These are phyloP conservation scores for Penicillium frequentans DNA, from an alignment of 2,329 filamentous ascomycete species.

Conservation along the genomic window DNA sequence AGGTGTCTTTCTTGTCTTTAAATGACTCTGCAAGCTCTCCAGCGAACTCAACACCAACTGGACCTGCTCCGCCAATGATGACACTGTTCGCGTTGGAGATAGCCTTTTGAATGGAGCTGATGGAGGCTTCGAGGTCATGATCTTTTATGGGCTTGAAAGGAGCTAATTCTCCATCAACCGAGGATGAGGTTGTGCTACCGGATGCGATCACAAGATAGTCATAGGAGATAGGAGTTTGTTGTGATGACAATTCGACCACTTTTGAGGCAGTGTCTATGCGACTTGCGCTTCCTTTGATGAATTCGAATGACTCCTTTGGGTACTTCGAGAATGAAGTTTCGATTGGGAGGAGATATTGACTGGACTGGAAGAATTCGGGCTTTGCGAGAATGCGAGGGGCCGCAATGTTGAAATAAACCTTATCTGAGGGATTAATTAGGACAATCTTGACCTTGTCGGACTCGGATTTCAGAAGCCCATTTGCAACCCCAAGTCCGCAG, in stretches of 20 bases:
- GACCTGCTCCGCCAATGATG: conserved; percentile 4
- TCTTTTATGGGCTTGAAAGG: conserved; percentile 2
- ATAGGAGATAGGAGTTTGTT: neutral
- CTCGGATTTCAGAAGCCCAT: neutral
- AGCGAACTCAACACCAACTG: conserved; percentile 5
- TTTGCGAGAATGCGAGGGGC: conserved; percentile 2
- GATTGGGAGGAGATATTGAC: neutral
- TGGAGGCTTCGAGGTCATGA: neutral
- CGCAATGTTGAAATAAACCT: conserved; percentile 7
- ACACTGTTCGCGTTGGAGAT: neutral
- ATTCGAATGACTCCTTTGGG: neutral
- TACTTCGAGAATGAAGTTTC: neutral
- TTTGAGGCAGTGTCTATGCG: neutral
- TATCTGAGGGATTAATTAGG: conserved; percentile 3
- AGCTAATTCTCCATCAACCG: neutral
- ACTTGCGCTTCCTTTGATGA: conserved; percentile 3
- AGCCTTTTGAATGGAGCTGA: neutral
- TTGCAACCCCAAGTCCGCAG: conserved; percentile 1
- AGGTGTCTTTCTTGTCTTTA: neutral
- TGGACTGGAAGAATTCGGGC: neutral
- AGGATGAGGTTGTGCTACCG: conserved; percentile 4
- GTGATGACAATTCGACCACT: neutral
- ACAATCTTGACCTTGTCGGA: neutral
- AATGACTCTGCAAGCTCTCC: conserved; percentile 4
- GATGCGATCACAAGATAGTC: conserved; percentile 9